Evolutionary conservation across 2,329 filamentous ascomycete species (phyloP), one percentile per base, ranked within the genome.

Genomic region (Scytalidium lignicola): DNA sequence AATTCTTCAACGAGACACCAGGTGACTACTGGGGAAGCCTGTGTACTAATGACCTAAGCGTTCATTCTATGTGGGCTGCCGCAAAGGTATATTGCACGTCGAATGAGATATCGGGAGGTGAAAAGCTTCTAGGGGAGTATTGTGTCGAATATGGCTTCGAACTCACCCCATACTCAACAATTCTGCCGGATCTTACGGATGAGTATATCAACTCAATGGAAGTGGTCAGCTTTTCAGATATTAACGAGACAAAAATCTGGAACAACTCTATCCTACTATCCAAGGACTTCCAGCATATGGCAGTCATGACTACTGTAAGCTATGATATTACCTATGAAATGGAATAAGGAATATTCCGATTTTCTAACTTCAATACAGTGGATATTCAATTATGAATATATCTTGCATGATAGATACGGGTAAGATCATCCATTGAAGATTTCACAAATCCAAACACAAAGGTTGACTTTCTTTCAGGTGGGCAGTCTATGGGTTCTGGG

Each of bases 51-150:
- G 23, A n/a, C 23, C 39, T 47, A 18, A 47, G 22, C 29, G 21
- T 15, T n/a, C 22, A 40, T 37, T 47, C 45, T n/a, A 26, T 47
- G 26, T 47, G 45, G 45, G 45, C 45, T 3, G 45, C 45, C 13
- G 45, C 45, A 47, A 47, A 47, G 20, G 40, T 10, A 13, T 47
- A 47, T 19, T 47, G 45, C 20, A 47, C 32, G 7, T 18, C 32
- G 3, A 19, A 19, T n/a, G 45, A 21, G 17, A 23, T 44, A 3
- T 23, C 29, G 22, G 45, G 26, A 19, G 37, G 19, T 17, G 39
- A 22, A 19, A 18, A 23, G 8, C 15, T 20, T 15, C 23, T 47
- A 2, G 40, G 17, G 15, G 22, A 6, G 12, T 7, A 23, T 43
- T 47, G 45, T 19, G 19, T 45, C 26, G 28, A 43, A 28, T 20